phyloP scores from a whole-genome alignment of 2,329 filamentous ascomycete species.

The Talaromyces verruculosus region DNA sequence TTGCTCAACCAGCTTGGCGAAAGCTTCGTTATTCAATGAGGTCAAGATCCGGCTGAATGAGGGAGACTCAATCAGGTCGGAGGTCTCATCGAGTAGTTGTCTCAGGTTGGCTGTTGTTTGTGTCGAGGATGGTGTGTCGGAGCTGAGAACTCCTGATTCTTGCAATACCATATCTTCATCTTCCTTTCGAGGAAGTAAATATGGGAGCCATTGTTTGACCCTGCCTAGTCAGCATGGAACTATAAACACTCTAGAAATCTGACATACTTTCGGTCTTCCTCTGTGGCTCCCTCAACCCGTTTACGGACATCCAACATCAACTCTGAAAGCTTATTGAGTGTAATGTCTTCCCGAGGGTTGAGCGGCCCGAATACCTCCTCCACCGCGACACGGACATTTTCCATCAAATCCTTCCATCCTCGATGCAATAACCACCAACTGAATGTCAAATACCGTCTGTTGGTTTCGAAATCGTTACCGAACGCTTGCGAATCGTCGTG shows the following conservation, averaged over 20 bases:
- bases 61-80: conserved; percentile 92
- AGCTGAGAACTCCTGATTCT: conserved; percentile 72
- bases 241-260: neutral
- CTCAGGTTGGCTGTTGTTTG: conserved; percentile 60
- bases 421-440: conserved; percentile 97
- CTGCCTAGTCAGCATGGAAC: conserved; percentile 32
- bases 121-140: conserved; percentile 38
- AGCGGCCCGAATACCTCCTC: conserved; percentile 84
- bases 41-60: conserved; percentile 84
- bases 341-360: conserved; percentile 84
- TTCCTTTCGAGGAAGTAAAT: conserved; percentile 74
- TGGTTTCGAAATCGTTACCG: conserved; percentile 93
- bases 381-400: conserved; percentile 80
- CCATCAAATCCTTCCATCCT: conserved; percentile 80
- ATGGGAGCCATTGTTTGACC: conserved; percentile 72
- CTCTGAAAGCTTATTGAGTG: conserved; percentile 74
- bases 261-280: conserved; percentile 58
- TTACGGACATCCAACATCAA: conserved; percentile 80
- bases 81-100: conserved; percentile 88
- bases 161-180: conserved; percentile 81
- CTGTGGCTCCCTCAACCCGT: conserved; percentile 74
- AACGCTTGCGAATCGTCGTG: conserved; percentile 84
- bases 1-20: conserved; percentile 77
- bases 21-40: conserved; percentile 81
- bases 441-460: conserved; percentile 90